Evolutionary conservation across 2,329 filamentous ascomycete species (phyloP), one percentile per base, ranked within the genome.

Genomic region (Harringtonia lauricola): DNA sequence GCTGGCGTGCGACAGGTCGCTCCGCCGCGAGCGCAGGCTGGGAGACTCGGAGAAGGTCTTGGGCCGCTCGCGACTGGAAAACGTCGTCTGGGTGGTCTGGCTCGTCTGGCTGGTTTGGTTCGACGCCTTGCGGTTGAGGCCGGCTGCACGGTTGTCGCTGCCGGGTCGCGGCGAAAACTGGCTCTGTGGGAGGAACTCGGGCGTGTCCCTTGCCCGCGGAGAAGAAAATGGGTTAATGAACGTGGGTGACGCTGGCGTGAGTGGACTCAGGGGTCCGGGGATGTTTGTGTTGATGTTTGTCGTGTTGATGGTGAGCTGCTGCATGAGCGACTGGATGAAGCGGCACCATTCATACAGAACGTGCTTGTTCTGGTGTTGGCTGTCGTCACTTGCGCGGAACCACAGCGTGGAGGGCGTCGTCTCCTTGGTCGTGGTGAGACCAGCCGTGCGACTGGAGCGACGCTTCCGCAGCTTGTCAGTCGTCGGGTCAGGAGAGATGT

Each of bases 391-490:
- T 0, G 67, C 62, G 28, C 79, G 74, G 49, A 83, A 81, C 61
- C 71, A 72, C 3, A 83, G 57, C 0, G 67, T 70, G 9, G 63
- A 66, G 3, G 67, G 61, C 9, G 62, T 58, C 2, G 66, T 60
- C 15, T 77, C 71, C 54, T 72, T 77, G 45, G 61, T 68, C 8
- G 64, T 58, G 10, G 70, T 70, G 19, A 82, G 62, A 3, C 73
- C 74, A 4, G 73, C 70, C 4, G 79, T 74, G 47, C 78, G 69
- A 51, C 78, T 82, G 38, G 79, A 82, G 47, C 79, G 69, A 40
- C 79, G 72, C 53, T 81, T 82, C 44, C 75, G 71, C 49, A 78
- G 64, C 56, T 76, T 80, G 50, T 81, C 76, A 31, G 69, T 65
- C 9, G 59, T 52, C 1, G 68, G 64, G 50, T 73, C 70, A 18